phyloP scores from a whole-genome alignment of 2,329 filamentous ascomycete genomes.

The Hortaea werneckii region DNA sequence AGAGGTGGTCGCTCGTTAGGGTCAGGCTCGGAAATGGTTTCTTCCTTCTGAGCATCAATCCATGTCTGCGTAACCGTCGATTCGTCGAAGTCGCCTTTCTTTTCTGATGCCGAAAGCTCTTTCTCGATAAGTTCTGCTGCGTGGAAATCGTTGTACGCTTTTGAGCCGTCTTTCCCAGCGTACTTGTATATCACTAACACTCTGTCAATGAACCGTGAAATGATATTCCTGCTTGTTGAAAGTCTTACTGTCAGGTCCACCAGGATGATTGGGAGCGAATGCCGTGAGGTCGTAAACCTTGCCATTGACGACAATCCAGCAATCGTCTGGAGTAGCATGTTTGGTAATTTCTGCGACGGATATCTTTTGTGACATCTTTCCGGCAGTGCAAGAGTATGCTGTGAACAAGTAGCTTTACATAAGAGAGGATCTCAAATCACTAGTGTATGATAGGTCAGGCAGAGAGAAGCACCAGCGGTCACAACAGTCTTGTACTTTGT shows the following conservation, averaged over 20 bases:
- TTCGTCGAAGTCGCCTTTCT: slow-evolving; percentile 28
- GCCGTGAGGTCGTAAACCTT: slow-evolving; percentile 58
- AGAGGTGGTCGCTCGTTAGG: slow-evolving; percentile 35
- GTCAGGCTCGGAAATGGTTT: slow-evolving; percentile 13
- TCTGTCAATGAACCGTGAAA: neutral
- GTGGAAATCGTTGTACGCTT: slow-evolving; percentile 45
- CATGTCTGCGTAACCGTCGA: slow-evolving; percentile 22
- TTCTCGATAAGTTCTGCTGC: slow-evolving; percentile 32
- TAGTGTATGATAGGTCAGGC: too few relatives aligned
- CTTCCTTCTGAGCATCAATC: slow-evolving; percentile 20
- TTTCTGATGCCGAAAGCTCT: slow-evolving; percentile 33
- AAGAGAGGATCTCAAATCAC: neutral
- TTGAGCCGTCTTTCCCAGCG: slow-evolving; percentile 46
- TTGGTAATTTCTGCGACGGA: slow-evolving; percentile 24
- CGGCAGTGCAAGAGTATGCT: neutral
- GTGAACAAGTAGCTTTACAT: neutral
- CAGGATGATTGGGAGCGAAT: slow-evolving; percentile 55
- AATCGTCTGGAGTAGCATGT: slow-evolving; percentile 26
- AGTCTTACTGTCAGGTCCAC: slow-evolving; percentile 42
- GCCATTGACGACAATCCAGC: slow-evolving; percentile 59
- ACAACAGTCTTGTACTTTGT: neutral
- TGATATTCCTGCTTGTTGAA: too few relatives aligned
- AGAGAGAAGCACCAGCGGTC: neutral
- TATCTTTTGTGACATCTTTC: slow-evolving; percentile 8
- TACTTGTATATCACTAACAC: slow-evolving; percentile 37